Percentiles rank a stretch among this genome's conserved stretches.
Evolutionary conservation across 495 filamentous ascomycete species (phyloP).

Genomic region (Tuber aestivum): DNA sequence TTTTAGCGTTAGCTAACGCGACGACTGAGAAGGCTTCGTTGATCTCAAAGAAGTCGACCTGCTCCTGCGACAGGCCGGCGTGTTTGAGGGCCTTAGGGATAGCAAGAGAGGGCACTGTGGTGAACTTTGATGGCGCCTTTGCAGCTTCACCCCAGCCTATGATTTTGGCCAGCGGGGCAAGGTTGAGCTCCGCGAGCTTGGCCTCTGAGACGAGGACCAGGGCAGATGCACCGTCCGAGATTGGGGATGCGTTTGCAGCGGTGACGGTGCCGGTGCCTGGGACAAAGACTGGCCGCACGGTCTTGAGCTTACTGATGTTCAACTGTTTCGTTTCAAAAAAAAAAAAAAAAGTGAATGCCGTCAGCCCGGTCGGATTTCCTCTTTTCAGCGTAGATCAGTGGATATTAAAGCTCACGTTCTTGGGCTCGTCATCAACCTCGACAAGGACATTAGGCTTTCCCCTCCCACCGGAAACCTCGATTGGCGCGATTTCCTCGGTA

Average conservation of each 20-base stretch:
- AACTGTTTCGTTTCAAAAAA: constrained; percentile 53
- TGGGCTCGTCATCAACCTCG: constrained; percentile 86
- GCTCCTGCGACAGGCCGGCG: constrained; percentile 65
- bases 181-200: constrained; percentile 75
- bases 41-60: constrained; percentile 93
- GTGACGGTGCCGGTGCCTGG: constrained; percentile 82
- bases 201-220: constrained; percentile 85
- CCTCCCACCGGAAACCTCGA: constrained; percentile 78
- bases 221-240: constrained; percentile 89
- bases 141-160: constrained; percentile 94
- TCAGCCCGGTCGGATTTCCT: constrained; percentile 4
- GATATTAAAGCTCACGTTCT: constrained; percentile 57
- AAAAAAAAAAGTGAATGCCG: background rate
- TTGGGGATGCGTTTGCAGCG: constrained; percentile 91
- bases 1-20: constrained; percentile 88
- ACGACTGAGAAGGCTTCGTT: constrained; percentile 99
- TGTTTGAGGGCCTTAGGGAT: constrained; percentile 96
- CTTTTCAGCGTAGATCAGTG: background rate
- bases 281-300: constrained; percentile 79
- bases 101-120: constrained; percentile 85
- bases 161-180: constrained; percentile 91
- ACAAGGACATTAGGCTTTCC: constrained; percentile 81
- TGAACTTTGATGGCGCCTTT: constrained; percentile 86
- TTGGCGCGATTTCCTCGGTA: constrained; percentile 76
- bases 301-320: constrained; percentile 82